Base-by-base conservation (phyloP, 73 alveolate genomes). In the Blepharisma japonicum region DNA sequence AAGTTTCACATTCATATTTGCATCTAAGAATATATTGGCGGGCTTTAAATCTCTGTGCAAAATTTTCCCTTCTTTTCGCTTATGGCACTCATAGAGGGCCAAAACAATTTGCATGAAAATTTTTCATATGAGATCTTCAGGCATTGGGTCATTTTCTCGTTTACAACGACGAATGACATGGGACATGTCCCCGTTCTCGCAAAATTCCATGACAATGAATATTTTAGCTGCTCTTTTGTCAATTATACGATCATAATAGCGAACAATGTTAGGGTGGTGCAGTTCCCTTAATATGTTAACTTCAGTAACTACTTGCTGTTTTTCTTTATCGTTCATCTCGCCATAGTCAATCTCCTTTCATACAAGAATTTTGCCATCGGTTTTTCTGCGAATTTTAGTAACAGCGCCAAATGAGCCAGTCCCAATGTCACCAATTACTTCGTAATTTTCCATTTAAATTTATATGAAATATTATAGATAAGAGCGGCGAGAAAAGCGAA, bases 141-240 rank as follows among this genome's bases (percentile, higher is more conserved):
- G 87, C 21, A 96, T 80, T 45, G 55, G 67, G 68, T 94, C 96
- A 32, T 89, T 85, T 25, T 81, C 84, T 55, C 83, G 77, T 84
- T 92, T 87, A 47, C 91, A 87, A 27, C 87, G 74, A 61, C 90
- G 86, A 48, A 96, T 83, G 56, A 96, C 82, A 56, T 86, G 85
- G 21, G 90, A 92, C 78, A 94, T 71, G 83, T 96, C 99, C 4
- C 99, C 99, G 25, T 96, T 97, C 71, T 91, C 98, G 68, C 99
- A 94, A 82, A 88, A 91, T 85, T 96, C 98, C 98, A 96, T 94
- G 81, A 96, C 91, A 21, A 94, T 94, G 68, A 77, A 93, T 6
- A 94, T 86, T 81, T 94, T 92, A 14, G 95, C 74, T 48, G 83
- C 89, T 80, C 83, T 71, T 77, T 94, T 94, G 70, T 96, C 99